Percentiles rank a stretch among this genome's conserved stretches.
Conservation (phyloP, 257 asterid genomes). For the Nyctanthes arbortristis region DNA sequence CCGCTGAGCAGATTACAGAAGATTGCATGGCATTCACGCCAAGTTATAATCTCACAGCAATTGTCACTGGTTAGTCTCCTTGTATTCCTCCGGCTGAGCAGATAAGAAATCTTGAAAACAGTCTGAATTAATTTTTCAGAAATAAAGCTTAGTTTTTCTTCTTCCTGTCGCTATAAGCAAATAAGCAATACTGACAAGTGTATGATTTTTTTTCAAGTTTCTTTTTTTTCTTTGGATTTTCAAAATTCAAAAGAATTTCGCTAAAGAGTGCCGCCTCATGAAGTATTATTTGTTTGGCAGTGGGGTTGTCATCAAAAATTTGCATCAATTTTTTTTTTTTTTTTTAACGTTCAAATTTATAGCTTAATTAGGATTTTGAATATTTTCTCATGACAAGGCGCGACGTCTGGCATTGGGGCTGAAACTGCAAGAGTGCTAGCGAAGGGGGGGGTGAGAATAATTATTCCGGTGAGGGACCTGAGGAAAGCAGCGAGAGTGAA, state of each 20-base stretch:
- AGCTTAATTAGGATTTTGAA: not conserved
- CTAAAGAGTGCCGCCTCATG: not conserved
- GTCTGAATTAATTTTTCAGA: not conserved
- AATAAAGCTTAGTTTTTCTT: not conserved
- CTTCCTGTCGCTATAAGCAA: too few species aligned
- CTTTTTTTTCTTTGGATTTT: too few species aligned
- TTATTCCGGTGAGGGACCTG: slow-evolving; percentile 78
- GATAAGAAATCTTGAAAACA: not conserved
- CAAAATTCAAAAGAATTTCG: not conserved
- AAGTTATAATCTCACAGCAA: slow-evolving; percentile 70
- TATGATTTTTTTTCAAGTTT: too few species aligned
- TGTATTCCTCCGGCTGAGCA: too few species aligned
- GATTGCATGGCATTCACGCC: slow-evolving; percentile 33
- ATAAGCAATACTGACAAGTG: too few species aligned
- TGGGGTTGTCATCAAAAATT: not conserved
- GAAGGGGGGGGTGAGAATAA: slow-evolving; percentile 69
- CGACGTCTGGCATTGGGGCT: slow-evolving; percentile 90
- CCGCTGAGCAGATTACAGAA: slow-evolving; percentile 61
- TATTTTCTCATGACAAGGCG: slow-evolving; percentile 47
- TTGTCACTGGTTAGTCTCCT: slow-evolving; percentile 64
- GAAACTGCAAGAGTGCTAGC: slow-evolving; percentile 91
- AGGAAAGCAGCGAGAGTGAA: slow-evolving; percentile 62
- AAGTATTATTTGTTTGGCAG: not conserved
- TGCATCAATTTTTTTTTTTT: not conserved
- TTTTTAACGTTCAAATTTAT: not conserved